Evolutionary conservation across 257 asterid genomes (phyloP).

Genomic region (Penstemon newberryi): DNA sequence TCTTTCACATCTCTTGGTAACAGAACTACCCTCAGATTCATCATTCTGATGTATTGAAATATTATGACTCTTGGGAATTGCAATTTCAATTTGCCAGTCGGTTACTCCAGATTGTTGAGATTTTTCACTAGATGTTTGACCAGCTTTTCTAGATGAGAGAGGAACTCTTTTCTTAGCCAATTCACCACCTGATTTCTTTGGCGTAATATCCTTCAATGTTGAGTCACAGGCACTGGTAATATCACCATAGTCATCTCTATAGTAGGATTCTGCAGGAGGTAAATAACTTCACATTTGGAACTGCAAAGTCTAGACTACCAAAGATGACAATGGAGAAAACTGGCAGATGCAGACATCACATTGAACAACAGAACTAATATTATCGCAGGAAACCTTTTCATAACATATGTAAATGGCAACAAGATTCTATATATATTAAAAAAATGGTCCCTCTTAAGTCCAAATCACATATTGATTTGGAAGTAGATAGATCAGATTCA

Average conservation of each 20-base stretch:
- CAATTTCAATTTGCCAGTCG: conserved; percentile 82
- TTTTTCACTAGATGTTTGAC: conserved; percentile 52
- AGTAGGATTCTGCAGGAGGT: conserved; percentile 60
- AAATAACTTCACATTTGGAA: conserved; percentile 22
- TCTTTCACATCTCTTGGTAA: conserved; percentile 59
- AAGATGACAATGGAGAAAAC: conserved; percentile 15
- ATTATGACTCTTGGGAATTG: conserved; percentile 60
- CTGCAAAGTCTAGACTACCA: conserved; percentile 20
- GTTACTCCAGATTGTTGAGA: conserved; percentile 54
- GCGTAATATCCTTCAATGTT: conserved; percentile 45
- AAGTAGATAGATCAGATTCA: conserved; percentile 15
- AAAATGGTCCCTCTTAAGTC: not conserved
- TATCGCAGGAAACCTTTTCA: conserved; percentile 15
- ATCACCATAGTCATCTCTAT: conserved; percentile 71
- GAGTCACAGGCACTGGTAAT: conserved; percentile 57
- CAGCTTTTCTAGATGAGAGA: conserved; percentile 56
- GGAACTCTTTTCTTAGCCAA: conserved; percentile 55
- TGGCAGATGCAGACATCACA: conserved; percentile 21
- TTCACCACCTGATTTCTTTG: conserved; percentile 46
- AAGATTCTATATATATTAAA: conserved; percentile 2
- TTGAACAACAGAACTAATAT: conserved; percentile 9
- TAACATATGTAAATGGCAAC: not conserved
- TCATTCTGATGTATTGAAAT: conserved; percentile 44
- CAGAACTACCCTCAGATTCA: conserved; percentile 75
- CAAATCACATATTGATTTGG: conserved; percentile 18